Conservation (phyloP, 176 grass and related monocot genomes). For the Carex parvula region DNA sequence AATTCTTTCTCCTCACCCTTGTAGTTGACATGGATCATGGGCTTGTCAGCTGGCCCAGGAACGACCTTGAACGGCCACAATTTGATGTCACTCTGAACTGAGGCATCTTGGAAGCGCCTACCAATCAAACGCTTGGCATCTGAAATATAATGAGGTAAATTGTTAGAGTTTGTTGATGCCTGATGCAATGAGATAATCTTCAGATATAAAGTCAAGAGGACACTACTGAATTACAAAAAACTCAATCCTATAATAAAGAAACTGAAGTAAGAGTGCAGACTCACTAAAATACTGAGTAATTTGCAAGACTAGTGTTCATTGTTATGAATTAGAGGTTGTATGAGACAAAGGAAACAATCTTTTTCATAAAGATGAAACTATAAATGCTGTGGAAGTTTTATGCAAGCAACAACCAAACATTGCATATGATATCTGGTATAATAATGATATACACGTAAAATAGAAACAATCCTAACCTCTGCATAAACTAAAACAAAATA, state of each 20-base stretch:
- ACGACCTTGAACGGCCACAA: slow-evolving; percentile 72
- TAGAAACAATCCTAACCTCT: not conserved
- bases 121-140: slow-evolving; percentile 87
- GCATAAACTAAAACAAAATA: not conserved
- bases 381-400: not conserved
- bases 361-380: not conserved
- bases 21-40: slow-evolving; percentile 64
- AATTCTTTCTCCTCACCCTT: slow-evolving; percentile 68
- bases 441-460: not conserved
- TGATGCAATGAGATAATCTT: not conserved
- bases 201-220: not conserved
- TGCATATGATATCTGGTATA: not conserved
- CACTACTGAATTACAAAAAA: not conserved
- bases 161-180: not conserved
- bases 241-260: not conserved
- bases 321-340: not conserved
- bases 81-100: slow-evolving; percentile 75
- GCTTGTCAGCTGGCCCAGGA: slow-evolving; percentile 61
- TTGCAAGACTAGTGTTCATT: not conserved
- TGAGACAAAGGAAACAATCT: not conserved
- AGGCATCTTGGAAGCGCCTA: slow-evolving; percentile 59
- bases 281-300: not conserved
- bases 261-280: not conserved
- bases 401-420: not conserved
- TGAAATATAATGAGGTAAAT: slow-evolving; percentile 19